Conservation (phyloP, 768 basidiomycete species). For the Termitomyces sp. region DNA sequence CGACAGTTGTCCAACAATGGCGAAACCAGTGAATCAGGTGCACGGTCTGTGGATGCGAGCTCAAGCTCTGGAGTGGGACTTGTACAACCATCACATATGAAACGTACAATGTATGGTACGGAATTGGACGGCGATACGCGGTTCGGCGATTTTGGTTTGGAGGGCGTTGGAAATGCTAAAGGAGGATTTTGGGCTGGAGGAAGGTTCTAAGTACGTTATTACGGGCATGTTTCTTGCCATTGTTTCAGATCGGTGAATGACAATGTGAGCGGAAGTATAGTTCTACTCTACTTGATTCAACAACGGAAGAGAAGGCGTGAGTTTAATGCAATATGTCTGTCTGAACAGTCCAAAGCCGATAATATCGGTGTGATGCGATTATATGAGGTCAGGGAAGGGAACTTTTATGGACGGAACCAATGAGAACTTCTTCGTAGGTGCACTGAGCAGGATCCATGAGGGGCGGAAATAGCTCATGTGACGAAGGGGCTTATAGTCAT, state of each 20-base stretch:
- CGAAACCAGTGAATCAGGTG: slow-evolving; percentile 29
- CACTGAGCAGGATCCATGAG: slow-evolving; percentile 26
- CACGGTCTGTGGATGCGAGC: slow-evolving; percentile 29
- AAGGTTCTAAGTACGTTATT: slow-evolving; percentile 23
- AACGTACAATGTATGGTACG: slow-evolving; percentile 80
- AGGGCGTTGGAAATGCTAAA: slow-evolving; percentile 60
- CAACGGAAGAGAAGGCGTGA: slow-evolving; percentile 14
- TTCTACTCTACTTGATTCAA: slow-evolving; percentile 9
- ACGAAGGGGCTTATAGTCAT: slow-evolving; percentile 54
- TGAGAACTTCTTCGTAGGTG: slow-evolving; percentile 76
- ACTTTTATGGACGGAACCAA: slow-evolving; percentile 66
- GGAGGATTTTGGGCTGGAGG: slow-evolving; percentile 52
- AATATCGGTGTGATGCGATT: background rate
- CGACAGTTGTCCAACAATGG: slow-evolving; percentile 20
- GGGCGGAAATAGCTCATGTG: background rate
- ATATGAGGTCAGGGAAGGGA: slow-evolving; percentile 19
- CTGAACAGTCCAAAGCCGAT: slow-evolving; percentile 5
- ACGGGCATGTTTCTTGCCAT: background rate
- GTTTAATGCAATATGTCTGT: slow-evolving; percentile 10
- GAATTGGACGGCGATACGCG: slow-evolving; percentile 78
- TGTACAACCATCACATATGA: slow-evolving; percentile 36
- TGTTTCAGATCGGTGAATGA: background rate
- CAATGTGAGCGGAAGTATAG: background rate
- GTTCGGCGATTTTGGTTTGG: slow-evolving; percentile 80
- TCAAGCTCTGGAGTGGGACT: slow-evolving; percentile 16